These are phyloP conservation scores for Starmerella powellii DNA, from an alignment of 805 yeast species.

Conservation along the genomic window DNA sequence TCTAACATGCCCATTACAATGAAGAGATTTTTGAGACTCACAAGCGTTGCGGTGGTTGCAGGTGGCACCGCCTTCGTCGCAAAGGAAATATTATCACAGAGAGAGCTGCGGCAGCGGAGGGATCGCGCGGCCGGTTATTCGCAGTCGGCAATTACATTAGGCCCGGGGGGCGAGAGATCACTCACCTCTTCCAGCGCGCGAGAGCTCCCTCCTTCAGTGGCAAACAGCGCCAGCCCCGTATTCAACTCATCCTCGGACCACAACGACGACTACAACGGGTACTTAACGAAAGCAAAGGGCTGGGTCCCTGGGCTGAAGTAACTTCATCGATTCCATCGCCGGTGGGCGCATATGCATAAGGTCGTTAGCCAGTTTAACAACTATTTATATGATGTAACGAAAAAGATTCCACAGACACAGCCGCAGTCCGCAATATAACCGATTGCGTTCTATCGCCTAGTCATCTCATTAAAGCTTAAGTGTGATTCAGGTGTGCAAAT, in stretches of 20 bases:
- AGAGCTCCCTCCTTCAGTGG: no score
- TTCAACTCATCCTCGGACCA: background rate
- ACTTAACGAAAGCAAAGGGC: conserved; percentile 1
- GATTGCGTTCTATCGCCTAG: no score
- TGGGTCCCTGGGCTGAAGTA: conserved; percentile 1
- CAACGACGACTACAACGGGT: conserved; percentile 2
- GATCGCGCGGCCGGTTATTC: no score
- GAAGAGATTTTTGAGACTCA: background rate
- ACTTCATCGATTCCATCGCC: no score
- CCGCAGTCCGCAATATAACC: no score
- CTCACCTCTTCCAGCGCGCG: no score
- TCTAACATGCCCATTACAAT: background rate
- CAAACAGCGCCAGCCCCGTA: background rate
- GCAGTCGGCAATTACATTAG: no score
- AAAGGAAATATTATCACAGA: background rate
- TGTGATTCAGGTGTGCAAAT: no score
- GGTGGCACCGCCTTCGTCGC: background rate
- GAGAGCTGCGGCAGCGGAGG: background rate
- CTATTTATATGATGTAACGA: background rate
- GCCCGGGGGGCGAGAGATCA: no score
- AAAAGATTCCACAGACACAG: no score
- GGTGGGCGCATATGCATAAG: background rate
- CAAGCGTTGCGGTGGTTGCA: background rate
- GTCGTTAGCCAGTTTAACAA: background rate
- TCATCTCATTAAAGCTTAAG: no score